A percentile compares a stretch with the other conserved stretches of the same genome.
Conservation (phyloP, 805 yeast genomes). For the Metschnikowia lachancei region DNA sequence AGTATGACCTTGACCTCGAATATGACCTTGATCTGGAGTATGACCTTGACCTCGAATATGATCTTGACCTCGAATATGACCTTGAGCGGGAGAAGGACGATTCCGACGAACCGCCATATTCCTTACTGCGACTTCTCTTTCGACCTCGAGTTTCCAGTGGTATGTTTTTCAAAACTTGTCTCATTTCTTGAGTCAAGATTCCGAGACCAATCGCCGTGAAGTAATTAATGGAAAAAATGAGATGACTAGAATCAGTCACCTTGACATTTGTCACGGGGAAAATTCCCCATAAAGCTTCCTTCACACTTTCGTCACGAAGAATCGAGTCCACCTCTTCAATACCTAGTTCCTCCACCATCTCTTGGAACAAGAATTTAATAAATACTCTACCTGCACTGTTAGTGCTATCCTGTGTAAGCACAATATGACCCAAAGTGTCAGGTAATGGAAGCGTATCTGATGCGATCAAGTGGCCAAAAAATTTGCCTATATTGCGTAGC, state of each 20-base stretch:
- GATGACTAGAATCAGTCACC: conserved; percentile 43
- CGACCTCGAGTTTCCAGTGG: conserved; percentile 26
- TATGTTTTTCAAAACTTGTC: conserved; percentile 46
- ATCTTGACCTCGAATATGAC: conserved; percentile 12
- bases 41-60: conserved; percentile 16
- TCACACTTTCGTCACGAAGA: conserved; percentile 47
- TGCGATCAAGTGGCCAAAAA: conserved; percentile 83
- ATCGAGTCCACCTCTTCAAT: conserved; percentile 49
- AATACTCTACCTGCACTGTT: conserved; percentile 81
- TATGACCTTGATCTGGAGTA: conserved; percentile 12
- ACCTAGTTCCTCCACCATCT: conserved; percentile 76
- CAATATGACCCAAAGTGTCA: conserved; percentile 51
- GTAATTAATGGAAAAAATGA: conserved; percentile 80
- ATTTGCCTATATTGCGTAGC: conserved; percentile 72
- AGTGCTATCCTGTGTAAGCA: conserved; percentile 67
- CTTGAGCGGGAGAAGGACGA: conserved; percentile 14
- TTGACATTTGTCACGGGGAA: conserved; percentile 52
- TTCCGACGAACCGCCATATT: neutral
- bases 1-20: conserved; percentile 17
- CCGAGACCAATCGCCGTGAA: conserved; percentile 94
- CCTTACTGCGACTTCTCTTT: conserved; percentile 15
- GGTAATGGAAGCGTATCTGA: conserved; percentile 64
- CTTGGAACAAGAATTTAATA: conserved; percentile 76
- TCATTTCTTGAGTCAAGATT: conserved; percentile 75
- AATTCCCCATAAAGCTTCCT: conserved; percentile 50